Conservation (phyloP, 2,329 filamentous ascomycete genomes). For the Xylaria arbuscula region DNA sequence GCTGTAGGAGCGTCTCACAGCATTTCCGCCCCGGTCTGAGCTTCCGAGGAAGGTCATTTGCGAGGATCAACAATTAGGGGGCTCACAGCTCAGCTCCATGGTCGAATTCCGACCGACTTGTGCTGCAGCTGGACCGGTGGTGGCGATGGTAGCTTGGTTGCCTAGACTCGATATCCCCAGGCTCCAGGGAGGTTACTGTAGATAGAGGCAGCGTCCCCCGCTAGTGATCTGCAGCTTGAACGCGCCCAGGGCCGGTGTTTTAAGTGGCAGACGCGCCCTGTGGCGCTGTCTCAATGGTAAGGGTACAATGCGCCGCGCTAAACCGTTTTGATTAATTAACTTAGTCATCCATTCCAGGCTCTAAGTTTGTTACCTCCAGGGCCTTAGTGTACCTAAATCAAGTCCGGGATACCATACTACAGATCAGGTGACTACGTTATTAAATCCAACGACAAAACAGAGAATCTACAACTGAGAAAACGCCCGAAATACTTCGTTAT, state of each 20-base stretch:
- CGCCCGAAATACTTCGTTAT: too few relatives aligned
- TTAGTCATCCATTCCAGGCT: background rate
- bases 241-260: background rate
- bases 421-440: too few relatives aligned
- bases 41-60: conserved; percentile 45
- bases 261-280: conserved; percentile 2
- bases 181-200: background rate
- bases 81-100: conserved; percentile 47
- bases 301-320: background rate
- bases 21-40: conserved; percentile 48
- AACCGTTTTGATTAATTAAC: background rate
- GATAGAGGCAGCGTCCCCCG: background rate
- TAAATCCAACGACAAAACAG: background rate
- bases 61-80: conserved; percentile 24
- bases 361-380: background rate
- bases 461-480: background rate
- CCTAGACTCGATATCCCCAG: too few relatives aligned
- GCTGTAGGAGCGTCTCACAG: conserved; percentile 44
- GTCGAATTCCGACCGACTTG: conserved; percentile 37
- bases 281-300: background rate
- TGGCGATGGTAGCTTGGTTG: background rate
- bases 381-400: too few relatives aligned
- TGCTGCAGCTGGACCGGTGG: background rate
- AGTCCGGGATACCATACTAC: too few relatives aligned
- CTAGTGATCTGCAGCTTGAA: conserved; percentile 7